Percentiles rank a stretch among this genome's conserved stretches.
phyloP scores from a whole-genome alignment of 139 green algal species.

The Chlorella sp. region DNA sequence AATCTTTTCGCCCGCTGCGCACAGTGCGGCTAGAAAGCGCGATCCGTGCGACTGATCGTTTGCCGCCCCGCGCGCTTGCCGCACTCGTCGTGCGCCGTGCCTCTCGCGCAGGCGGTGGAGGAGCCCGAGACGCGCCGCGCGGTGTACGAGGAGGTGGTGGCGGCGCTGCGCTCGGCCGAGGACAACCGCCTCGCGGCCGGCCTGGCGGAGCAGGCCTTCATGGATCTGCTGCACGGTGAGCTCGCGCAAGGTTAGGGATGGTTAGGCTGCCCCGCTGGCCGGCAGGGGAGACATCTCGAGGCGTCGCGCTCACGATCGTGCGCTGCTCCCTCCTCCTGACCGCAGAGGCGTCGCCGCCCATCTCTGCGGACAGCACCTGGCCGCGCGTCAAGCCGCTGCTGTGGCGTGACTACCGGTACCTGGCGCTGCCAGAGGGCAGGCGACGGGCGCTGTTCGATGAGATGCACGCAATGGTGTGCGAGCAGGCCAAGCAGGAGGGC shows the following conservation, averaged over 20 bases:
- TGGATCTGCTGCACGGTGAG: conserved; percentile 12
- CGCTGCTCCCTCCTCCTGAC: too few relatives aligned
- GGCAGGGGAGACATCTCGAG: neutral
- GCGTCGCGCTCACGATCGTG: too few relatives aligned
- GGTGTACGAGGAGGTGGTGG: conserved; percentile 23
- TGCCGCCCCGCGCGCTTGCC: too few relatives aligned
- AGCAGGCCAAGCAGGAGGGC: neutral
- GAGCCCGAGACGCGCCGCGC: conserved; percentile 10
- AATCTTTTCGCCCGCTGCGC: too few relatives aligned
- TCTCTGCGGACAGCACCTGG: conserved; percentile 20
- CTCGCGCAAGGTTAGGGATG: neutral
- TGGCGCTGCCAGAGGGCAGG: conserved; percentile 10
- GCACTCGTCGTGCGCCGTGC: too few relatives aligned
- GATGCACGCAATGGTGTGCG: neutral
- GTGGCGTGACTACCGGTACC: conserved; percentile 11
- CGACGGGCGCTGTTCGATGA: conserved; percentile 9
- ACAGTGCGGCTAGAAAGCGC: too few relatives aligned
- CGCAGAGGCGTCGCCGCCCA: conserved; percentile 13
- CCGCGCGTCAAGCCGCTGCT: conserved; percentile 13
- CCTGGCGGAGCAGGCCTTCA: conserved; percentile 7
- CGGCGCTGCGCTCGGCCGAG: conserved; percentile 17
- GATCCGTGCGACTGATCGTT: too few relatives aligned
- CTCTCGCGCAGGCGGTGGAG: conserved; percentile 7
- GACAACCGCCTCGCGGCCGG: neutral
- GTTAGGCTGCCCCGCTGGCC: neutral